These are phyloP conservation scores for Chaetomium olivaceum DNA, from an alignment of 2,329 filamentous ascomycete species.

Conservation along the genomic window DNA sequence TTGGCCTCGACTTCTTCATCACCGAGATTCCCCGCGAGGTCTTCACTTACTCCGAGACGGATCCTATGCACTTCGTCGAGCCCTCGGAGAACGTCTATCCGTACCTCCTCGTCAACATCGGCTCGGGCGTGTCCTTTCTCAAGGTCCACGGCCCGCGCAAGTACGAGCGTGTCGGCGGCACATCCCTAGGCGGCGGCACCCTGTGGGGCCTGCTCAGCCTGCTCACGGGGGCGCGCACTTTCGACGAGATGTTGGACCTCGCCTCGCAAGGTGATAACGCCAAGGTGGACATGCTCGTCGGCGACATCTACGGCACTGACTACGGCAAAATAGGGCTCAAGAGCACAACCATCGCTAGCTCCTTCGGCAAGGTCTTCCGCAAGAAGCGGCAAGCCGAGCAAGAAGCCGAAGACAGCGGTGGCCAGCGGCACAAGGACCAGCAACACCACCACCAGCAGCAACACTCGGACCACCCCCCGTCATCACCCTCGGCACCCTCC, in stretches of 20 bases:
- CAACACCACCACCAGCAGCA: constrained; percentile 21
- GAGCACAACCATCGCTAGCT: constrained; percentile 91
- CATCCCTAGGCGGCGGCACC: constrained; percentile 92
- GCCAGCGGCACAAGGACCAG: constrained; percentile 44
- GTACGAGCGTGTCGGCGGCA: constrained; percentile 90
- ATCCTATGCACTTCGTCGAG: constrained; percentile 86
- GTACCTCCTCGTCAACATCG: constrained; percentile 97
- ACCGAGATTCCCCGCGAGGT: constrained; percentile 96
- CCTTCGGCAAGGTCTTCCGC: constrained; percentile 94
- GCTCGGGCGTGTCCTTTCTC: constrained; percentile 94
- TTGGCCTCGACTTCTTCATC: constrained; percentile 97
- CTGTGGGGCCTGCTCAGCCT: constrained; percentile 93
- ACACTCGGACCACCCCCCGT: not conserved
- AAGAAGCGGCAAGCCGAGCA: constrained; percentile 83
- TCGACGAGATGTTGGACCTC: constrained; percentile 94
- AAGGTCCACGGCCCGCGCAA: constrained; percentile 89
- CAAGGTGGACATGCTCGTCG: constrained; percentile 93
- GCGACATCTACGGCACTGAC: constrained; percentile 95
- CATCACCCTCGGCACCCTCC: constrained; percentile 4
- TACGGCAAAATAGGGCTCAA: constrained; percentile 97
- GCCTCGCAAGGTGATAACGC: constrained; percentile 90
- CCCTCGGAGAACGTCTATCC: constrained; percentile 84
- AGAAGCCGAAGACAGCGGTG: constrained; percentile 71
- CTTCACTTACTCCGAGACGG: constrained; percentile 89
- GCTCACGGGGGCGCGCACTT: constrained; percentile 89